phyloP scores from a whole-genome alignment of 2,329 filamentous ascomycete genomes.

The Geosmithia flava region DNA sequence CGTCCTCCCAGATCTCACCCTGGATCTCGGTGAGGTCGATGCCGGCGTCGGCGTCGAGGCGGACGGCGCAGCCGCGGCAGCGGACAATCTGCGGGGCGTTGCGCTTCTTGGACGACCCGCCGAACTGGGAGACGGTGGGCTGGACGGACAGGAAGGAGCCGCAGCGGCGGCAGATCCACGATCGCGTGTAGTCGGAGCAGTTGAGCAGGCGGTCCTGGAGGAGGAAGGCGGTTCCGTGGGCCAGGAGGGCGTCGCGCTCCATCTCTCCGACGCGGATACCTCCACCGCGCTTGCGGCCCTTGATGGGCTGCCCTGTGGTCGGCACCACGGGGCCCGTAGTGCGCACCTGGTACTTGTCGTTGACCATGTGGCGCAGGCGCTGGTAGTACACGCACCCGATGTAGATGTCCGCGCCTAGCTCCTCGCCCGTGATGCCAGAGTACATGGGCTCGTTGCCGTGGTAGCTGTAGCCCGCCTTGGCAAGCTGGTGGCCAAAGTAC shows the following conservation, averaged over 20 bases:
- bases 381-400: constrained; percentile 98
- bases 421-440: constrained; percentile 88
- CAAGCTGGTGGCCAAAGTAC: constrained; percentile 91
- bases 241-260: constrained; percentile 91
- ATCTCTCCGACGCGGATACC: constrained; percentile 99
- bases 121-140: constrained; percentile 56
- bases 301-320: constrained; percentile 90
- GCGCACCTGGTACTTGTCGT: constrained; percentile 97
- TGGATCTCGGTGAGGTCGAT: constrained; percentile 42
- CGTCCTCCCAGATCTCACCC: constrained; percentile 86
- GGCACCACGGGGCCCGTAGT: constrained; percentile 88
- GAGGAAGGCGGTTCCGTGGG: constrained; percentile 89
- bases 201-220: constrained; percentile 94
- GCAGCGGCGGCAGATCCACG: constrained; percentile 81
- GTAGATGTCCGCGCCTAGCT: constrained; percentile 91
- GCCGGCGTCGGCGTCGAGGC: constrained; percentile 44
- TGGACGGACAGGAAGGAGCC: constrained; percentile 86
- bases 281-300: constrained; percentile 89
- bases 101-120: constrained; percentile 44
- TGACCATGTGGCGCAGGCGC: constrained; percentile 96
- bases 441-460: constrained; percentile 99
- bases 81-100: constrained; percentile 45
- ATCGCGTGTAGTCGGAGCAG: constrained; percentile 84
- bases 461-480: constrained; percentile 94
- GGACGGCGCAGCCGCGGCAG: constrained; percentile 64